A percentile compares a stretch with the other conserved stretches of the same genome.
Evolutionary conservation across 192 early-diverging fungal genomes (phyloP).

Genomic region (Coemansia sp.): DNA sequence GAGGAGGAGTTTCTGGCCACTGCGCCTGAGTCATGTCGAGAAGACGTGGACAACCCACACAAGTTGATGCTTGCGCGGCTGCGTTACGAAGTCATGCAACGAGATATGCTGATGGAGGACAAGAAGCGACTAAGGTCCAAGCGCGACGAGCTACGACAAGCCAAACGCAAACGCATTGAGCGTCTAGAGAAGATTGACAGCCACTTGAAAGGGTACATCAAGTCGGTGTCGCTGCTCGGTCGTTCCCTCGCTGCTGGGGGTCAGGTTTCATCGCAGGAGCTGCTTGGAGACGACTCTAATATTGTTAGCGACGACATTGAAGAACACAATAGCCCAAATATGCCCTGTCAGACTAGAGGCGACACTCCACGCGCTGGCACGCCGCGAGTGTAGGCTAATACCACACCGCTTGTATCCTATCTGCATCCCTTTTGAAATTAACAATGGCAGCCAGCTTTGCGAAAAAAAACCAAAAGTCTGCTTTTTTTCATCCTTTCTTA

Average conservation of each 20-base stretch:
- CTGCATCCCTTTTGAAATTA: not conserved
- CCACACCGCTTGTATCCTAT: not conserved
- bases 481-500: too few relatives aligned
- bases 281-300: constrained; percentile 14
- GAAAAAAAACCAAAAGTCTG: not conserved
- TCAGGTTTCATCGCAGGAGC: constrained; percentile 1
- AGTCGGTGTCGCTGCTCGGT: constrained; percentile 29
- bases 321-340: constrained; percentile 18
- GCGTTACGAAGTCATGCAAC: constrained; percentile 47
- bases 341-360: constrained; percentile 27
- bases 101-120: constrained; percentile 27
- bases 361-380: constrained; percentile 33
- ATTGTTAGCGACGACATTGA: constrained; percentile 20
- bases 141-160: constrained; percentile 36
- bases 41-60: constrained; percentile 33
- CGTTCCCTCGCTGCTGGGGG: constrained; percentile 17
- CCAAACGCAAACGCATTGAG: constrained; percentile 44
- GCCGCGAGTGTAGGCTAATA: constrained; percentile 21
- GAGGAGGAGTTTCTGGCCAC: constrained; percentile 27
- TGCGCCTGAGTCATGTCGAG: constrained; percentile 33
- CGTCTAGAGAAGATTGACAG: constrained; percentile 45
- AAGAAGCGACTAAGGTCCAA: constrained; percentile 15
- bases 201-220: constrained; percentile 36
- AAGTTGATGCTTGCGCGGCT: constrained; percentile 51
- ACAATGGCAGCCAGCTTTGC: not conserved